Evolutionary conservation across 192 early-diverging fungal species (phyloP).

Genomic region (Chytriomyces sp.): DNA sequence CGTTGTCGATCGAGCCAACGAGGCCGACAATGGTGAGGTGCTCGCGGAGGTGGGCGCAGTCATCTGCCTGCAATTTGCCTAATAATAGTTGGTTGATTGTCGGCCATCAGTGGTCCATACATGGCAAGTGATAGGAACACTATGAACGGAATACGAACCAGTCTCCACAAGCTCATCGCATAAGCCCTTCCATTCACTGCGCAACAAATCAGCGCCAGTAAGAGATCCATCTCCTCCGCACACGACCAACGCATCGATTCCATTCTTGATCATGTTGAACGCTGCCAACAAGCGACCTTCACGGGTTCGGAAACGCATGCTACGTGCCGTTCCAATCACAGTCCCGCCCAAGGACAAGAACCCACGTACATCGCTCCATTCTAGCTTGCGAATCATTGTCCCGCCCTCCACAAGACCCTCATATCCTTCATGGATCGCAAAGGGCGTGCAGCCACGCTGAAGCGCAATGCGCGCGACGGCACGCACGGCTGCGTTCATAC

Average conservation of each 20-base stretch:
- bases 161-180: slow-evolving; percentile 71
- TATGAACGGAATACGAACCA: slow-evolving; percentile 6
- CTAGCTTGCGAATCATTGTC: slow-evolving; percentile 75
- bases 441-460: slow-evolving; percentile 79
- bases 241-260: slow-evolving; percentile 93
- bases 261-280: slow-evolving; percentile 82
- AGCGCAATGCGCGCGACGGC: slow-evolving; percentile 87
- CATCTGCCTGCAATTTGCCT: slow-evolving; percentile 59
- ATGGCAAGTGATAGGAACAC: not conserved
- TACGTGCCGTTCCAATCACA: slow-evolving; percentile 91
- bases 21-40: slow-evolving; percentile 91
- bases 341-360: slow-evolving; percentile 91
- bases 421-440: slow-evolving; percentile 93
- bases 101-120: not conserved
- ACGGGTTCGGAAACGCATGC: slow-evolving; percentile 78
- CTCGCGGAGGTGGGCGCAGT: slow-evolving; percentile 61
- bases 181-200: slow-evolving; percentile 88
- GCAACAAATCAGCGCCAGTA: slow-evolving; percentile 90
- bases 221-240: slow-evolving; percentile 97
- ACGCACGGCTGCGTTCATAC: slow-evolving; percentile 96
- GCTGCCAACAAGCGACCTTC: slow-evolving; percentile 83
- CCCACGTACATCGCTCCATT: slow-evolving; percentile 91
- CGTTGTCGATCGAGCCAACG: slow-evolving; percentile 98
- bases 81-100: not conserved
- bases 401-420: slow-evolving; percentile 93